Conservation (phyloP, 2,329 filamentous ascomycete species). For the Monilinia vaccinii-corymbosi region DNA sequence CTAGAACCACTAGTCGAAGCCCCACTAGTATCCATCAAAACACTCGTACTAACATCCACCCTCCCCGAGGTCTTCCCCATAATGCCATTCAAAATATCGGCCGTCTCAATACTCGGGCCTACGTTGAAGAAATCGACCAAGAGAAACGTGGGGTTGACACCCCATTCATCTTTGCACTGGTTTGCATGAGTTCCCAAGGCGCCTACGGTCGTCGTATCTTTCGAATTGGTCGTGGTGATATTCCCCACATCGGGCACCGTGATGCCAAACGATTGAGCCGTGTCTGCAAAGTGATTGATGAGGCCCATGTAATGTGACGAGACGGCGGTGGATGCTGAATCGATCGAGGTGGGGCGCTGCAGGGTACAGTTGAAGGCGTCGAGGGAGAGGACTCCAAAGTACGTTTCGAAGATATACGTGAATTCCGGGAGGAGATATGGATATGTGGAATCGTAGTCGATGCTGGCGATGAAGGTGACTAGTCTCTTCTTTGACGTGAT, state of each 20-base stretch:
- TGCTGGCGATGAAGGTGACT: conserved; percentile 58
- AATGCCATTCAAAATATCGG: conserved; percentile 58
- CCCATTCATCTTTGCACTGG: conserved; percentile 49
- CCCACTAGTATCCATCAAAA: conserved; percentile 13
- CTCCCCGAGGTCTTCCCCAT: conserved; percentile 21
- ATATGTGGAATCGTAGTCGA: conserved; percentile 34
- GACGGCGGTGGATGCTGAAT: conserved; percentile 43
- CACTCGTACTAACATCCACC: conserved; percentile 18
- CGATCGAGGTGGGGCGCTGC: conserved; percentile 50
- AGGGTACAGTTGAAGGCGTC: conserved; percentile 64
- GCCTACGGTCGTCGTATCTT: conserved; percentile 37
- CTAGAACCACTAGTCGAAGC: conserved; percentile 1
- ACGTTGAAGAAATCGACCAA: conserved; percentile 75
- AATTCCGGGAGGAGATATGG: conserved; percentile 58
- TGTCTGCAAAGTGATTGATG: conserved; percentile 74
- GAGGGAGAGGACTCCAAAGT: conserved; percentile 53
- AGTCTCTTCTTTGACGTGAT: conserved; percentile 57
- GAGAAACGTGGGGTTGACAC: conserved; percentile 58
- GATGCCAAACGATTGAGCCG: conserved; percentile 43
- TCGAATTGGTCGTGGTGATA: conserved; percentile 56
- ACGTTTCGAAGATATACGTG: conserved; percentile 62
- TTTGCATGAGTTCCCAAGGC: conserved; percentile 44
- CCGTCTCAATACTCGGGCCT: conserved; percentile 58
- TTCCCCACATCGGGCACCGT: conserved; percentile 51
- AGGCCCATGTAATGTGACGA: conserved; percentile 55